These are phyloP conservation scores for Nicotiana rustica DNA, from an alignment of 305 asterid genomes.

Conservation along the genomic window DNA sequence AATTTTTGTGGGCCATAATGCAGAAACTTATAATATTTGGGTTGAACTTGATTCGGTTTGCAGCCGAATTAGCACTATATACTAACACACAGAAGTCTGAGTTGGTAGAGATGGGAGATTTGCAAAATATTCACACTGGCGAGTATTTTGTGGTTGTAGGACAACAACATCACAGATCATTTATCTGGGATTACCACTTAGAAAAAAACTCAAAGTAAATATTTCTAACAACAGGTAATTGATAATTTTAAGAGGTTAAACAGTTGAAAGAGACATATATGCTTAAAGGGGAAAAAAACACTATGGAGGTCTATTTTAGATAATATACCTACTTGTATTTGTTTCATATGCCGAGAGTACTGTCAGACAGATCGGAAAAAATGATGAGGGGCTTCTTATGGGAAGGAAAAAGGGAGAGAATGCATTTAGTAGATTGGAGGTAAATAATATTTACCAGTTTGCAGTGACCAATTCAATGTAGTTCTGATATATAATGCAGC, in stretches of 20 bases:
- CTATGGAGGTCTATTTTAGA: neutral
- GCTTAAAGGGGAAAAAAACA: neutral
- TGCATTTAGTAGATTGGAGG: too few species aligned
- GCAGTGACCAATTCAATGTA: neutral
- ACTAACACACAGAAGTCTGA: neutral
- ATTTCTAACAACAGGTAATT: neutral
- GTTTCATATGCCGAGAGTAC: too few species aligned
- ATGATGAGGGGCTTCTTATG: too few species aligned
- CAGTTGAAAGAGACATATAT: neutral
- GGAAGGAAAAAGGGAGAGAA: too few species aligned
- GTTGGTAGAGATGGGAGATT: neutral
- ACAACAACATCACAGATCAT: neutral
- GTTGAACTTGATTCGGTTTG: neutral
- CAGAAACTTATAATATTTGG: neutral
- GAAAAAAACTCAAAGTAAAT: neutral
- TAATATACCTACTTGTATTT: neutral
- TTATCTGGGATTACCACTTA: neutral
- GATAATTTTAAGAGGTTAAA: neutral
- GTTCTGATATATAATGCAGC: neutral
- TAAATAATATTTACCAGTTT: neutral
- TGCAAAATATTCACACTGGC: neutral
- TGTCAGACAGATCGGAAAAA: too few species aligned
- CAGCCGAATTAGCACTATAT: neutral
- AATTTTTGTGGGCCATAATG: neutral
- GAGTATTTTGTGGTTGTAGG: neutral